These are phyloP conservation scores for Pythium rhizo-oryzae DNA, from an alignment of 352 stramenopile genomes.

Conservation along the genomic window DNA sequence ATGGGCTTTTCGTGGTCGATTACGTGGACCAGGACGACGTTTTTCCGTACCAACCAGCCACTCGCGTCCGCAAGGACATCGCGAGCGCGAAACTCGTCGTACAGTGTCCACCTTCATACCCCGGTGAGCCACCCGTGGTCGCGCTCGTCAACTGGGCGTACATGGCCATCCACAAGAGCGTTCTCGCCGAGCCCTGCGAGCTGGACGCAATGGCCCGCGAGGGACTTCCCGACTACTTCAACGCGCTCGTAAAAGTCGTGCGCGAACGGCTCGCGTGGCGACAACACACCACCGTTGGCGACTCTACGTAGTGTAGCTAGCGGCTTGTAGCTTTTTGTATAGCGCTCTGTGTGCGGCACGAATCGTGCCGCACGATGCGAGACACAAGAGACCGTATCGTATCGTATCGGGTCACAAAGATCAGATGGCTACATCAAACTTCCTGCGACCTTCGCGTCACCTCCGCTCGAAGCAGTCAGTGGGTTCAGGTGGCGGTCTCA, in stretches of 20 bases:
- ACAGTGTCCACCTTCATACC: background rate
- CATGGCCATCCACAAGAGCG: background rate
- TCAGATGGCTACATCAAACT: background rate
- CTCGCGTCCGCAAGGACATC: conserved; percentile 16
- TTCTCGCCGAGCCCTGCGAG: background rate
- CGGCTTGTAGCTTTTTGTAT: background rate
- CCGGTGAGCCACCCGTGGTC: background rate
- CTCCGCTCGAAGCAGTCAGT: background rate
- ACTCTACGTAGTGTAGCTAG: too few relatives aligned
- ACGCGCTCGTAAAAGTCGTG: background rate
- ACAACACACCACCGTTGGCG: background rate
- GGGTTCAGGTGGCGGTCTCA: too few relatives aligned
- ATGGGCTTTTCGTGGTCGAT: conserved; percentile 11
- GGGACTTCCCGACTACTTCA: background rate
- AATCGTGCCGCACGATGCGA: background rate
- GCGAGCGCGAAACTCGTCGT: background rate
- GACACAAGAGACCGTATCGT: background rate
- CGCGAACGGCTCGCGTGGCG: conserved; percentile 8
- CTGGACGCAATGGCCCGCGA: conserved; percentile 3
- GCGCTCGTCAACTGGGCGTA: conserved; percentile 1
- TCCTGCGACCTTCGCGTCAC: conserved; percentile 6
- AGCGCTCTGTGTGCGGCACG: background rate
- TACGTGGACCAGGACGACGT: conserved; percentile 25
- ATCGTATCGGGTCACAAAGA: background rate
- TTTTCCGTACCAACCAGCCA: conserved; percentile 9